Evolutionary conservation across 805 yeast species (phyloP), one percentile per base, ranked within the genome.

Genomic region (Barnettozyma californica): DNA sequence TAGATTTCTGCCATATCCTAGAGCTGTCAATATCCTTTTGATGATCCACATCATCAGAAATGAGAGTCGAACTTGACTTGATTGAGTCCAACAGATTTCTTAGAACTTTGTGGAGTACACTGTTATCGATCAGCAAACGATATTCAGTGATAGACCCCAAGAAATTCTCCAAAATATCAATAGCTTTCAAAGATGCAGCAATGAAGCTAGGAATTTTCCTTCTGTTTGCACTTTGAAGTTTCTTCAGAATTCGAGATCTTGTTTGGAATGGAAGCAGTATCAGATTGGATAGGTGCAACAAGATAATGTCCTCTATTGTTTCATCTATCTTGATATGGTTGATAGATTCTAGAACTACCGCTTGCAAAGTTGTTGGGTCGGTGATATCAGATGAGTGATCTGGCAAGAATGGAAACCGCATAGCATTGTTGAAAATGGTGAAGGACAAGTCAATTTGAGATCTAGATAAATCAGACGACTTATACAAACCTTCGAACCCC

Each of bases 391-490:
- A 62, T 31, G 70, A 70, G 53, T 71, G 72, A 27, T 71, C 78
- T 9, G 89, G 85, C 34, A 88, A 68, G 11, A 85, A 73, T 1
- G 95, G 95, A 62, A 85, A 89, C 37, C 87, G 69, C 1, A 86
- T 78, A 49, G 89, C 80, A 14, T 81, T 71, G 56, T 78, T 79
- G 58, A 92, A 74, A 5, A 82, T 66, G n/a, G 68, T 68, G 34
- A 88, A 63, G n/a, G 85, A 69, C 20, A 63, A 68, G 39, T 71
- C 76, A n/a, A 80, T 69, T 19, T 68, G 67, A 39, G 65, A 61
- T 25, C 57, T 63, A 2, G 63, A 66, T 40, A 53, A 53, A 23
- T 55, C 40, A 0, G 68, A 55, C 21, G 81, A 59, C 1, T 52
- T 48, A 54, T 75, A 73, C 8, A 87, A 64, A 5, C 70, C 62